A percentile compares a stretch with the other conserved stretches of the same genome.
These are phyloP conservation scores for Gonium pectorale DNA, from an alignment of 139 green algal genomes.

Conservation along the genomic window DNA sequence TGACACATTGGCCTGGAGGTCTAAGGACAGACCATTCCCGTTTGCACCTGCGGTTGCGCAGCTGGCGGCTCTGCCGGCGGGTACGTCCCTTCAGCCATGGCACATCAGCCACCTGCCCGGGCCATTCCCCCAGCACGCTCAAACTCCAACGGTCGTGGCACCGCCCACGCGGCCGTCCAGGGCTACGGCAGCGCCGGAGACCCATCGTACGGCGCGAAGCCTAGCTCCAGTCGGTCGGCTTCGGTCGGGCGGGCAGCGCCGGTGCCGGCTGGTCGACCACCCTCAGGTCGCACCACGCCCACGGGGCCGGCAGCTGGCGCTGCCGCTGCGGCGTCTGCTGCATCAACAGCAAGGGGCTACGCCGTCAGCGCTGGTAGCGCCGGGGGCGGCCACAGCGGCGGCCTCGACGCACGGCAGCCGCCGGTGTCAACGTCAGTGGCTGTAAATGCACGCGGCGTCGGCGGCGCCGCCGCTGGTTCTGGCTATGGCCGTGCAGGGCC, in stretches of 20 bases:
- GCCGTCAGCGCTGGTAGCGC: background rate
- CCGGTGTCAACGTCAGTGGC: background rate
- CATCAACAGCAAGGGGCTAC: too few species aligned
- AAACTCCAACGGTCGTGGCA: background rate
- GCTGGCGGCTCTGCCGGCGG: too few species aligned
- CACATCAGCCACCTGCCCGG: background rate
- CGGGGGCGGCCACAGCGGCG: background rate
- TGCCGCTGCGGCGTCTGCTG: too few species aligned
- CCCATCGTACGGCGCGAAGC: background rate
- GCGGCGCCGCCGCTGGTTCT: too few species aligned
- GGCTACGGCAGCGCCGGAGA: background rate
- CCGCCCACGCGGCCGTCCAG: background rate
- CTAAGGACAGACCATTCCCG: too few species aligned
- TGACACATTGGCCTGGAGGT: too few species aligned
- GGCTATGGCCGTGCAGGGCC: too few species aligned
- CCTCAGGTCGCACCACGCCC: background rate
- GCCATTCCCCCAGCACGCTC: background rate
- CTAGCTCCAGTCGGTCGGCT: background rate
- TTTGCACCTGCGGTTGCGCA: too few species aligned
- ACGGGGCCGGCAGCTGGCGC: background rate
- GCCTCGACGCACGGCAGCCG: background rate
- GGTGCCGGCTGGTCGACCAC: background rate
- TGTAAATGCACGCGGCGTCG: background rate
- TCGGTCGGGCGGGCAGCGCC: background rate
- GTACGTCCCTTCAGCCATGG: constrained; percentile 34